Conservation (phyloP, 352 stramenopile genomes). For the Phytophthora cactorum region DNA sequence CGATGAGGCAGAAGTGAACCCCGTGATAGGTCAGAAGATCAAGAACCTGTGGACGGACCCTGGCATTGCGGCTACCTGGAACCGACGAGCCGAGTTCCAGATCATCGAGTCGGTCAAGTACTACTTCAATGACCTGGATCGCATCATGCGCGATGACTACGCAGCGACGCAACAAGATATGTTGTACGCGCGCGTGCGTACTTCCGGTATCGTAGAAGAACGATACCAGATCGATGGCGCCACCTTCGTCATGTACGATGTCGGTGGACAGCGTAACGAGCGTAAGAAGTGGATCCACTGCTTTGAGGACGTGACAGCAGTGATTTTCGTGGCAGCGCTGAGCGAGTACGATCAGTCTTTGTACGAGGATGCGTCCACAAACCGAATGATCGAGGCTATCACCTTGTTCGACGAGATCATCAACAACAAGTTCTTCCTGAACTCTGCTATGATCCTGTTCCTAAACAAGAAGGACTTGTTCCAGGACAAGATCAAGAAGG, state of each 20-base stretch:
- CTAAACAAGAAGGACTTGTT: constrained; percentile 98
- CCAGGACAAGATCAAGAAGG: constrained; percentile 95
- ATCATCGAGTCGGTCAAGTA: constrained; percentile 98
- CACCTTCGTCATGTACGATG: constrained; percentile 98
- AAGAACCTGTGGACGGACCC: constrained; percentile 95
- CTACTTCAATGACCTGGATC: constrained; percentile 96
- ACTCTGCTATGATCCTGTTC: constrained; percentile 96
- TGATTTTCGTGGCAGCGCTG: constrained; percentile 97
- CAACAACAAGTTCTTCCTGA: constrained; percentile 94
- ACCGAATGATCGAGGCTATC: constrained; percentile 96
- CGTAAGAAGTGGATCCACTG: constrained; percentile 98
- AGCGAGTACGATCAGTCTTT: constrained; percentile 96
- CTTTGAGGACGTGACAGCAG: constrained; percentile 96
- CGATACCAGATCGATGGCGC: constrained; percentile 95
- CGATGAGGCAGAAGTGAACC: constrained; percentile 91
- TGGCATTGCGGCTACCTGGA: constrained; percentile 91
- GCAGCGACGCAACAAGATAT: constrained; percentile 95
- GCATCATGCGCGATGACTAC: constrained; percentile 94
- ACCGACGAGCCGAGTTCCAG: constrained; percentile 93
- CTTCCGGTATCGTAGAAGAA: constrained; percentile 96
- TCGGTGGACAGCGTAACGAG: constrained; percentile 96
- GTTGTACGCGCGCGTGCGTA: constrained; percentile 95
- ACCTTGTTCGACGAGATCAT: constrained; percentile 96
- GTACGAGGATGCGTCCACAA: constrained; percentile 94
- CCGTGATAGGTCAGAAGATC: constrained; percentile 90